A percentile compares a stretch with the other conserved stretches of the same genome.
phyloP scores from a whole-genome alignment of 2,329 filamentous ascomycete genomes.

The Hyphodiscus sp. region DNA sequence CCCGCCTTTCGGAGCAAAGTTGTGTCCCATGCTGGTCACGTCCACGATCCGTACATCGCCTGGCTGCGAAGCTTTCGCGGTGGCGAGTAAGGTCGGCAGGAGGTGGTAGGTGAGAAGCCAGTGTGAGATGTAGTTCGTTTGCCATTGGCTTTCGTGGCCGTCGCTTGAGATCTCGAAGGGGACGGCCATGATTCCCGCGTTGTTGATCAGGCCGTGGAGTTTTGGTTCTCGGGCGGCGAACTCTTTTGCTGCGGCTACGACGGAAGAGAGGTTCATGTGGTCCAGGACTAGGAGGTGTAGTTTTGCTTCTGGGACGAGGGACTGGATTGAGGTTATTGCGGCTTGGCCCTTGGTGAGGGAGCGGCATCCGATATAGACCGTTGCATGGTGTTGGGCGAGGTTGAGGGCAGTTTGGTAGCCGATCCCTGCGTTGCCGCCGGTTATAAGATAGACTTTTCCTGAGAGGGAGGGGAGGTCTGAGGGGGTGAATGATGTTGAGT shows the following conservation, averaged over 20 bases:
- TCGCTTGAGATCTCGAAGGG: slow-evolving; percentile 30
- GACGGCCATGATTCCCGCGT: slow-evolving; percentile 34
- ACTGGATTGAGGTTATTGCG: too few species aligned
- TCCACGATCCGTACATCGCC: slow-evolving; percentile 18
- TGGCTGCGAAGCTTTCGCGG: slow-evolving; percentile 4
- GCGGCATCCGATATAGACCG: slow-evolving; percentile 17
- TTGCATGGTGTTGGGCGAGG: slow-evolving; percentile 15
- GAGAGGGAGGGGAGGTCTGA: too few species aligned
- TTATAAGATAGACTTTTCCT: too few species aligned
- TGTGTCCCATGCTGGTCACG: slow-evolving; percentile 14
- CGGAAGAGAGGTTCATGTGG: slow-evolving; percentile 30
- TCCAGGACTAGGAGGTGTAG: slow-evolving; percentile 27
- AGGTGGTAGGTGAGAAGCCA: slow-evolving; percentile 15
- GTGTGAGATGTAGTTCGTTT: slow-evolving; percentile 26
- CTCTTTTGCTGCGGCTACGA: slow-evolving; percentile 23
- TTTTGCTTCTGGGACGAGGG: too few species aligned
- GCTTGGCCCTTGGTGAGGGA: neutral
- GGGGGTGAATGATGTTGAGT: too few species aligned
- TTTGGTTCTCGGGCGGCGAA: too few species aligned
- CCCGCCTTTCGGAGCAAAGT: slow-evolving; percentile 10
- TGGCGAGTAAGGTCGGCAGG: slow-evolving; percentile 12
- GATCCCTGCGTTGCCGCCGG: too few species aligned
- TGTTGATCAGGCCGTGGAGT: slow-evolving; percentile 37
- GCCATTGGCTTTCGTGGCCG: slow-evolving; percentile 30
- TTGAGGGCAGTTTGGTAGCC: slow-evolving; percentile 39